Percentiles rank a stretch among this genome's conserved stretches.
These are phyloP conservation scores for Starmerella bombicola DNA, from an alignment of 805 yeast species.

Conservation along the genomic window DNA sequence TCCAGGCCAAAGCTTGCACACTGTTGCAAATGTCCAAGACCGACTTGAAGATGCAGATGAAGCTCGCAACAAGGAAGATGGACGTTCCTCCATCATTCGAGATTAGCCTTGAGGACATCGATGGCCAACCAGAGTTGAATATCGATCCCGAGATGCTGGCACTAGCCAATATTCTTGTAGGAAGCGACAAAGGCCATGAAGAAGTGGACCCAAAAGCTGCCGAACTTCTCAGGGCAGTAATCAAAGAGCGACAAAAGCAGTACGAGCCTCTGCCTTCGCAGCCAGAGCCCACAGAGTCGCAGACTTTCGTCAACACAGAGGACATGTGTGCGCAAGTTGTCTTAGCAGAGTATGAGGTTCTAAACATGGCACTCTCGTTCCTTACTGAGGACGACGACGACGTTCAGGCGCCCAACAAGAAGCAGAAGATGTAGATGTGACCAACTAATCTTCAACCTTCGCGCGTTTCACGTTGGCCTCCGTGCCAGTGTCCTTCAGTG, in stretches of 20 bases:
- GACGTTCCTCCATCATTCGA: constrained; percentile 14
- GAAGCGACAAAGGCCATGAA: constrained; percentile 11
- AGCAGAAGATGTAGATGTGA: not conserved
- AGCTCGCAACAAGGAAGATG: constrained; percentile 6
- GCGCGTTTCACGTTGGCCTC: constrained; percentile 5
- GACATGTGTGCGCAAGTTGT: constrained; percentile 24
- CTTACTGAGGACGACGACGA: constrained; percentile 1
- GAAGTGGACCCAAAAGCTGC: constrained; percentile 11
- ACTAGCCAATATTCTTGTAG: constrained; percentile 8
- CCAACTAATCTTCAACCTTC: constrained; percentile 5
- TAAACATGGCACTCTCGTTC: constrained; percentile 23
- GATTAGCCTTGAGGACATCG: constrained; percentile 10
- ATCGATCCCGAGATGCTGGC: constrained; percentile 19
- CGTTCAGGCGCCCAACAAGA: not conserved
- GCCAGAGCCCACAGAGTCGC: constrained; percentile 3
- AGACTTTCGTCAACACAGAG: constrained; percentile 8
- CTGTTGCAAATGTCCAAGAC: not conserved
- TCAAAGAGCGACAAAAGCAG: constrained; percentile 17
- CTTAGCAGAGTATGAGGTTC: constrained; percentile 23
- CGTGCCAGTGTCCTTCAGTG: not conserved
- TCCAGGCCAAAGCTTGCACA: constrained; percentile 2
- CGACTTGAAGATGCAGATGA: constrained; percentile 4
- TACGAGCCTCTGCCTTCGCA: constrained; percentile 15
- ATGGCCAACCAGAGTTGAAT: constrained; percentile 10
- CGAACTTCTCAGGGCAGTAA: constrained; percentile 7